phyloP scores from a whole-genome alignment of 2,329 filamentous ascomycete species.

The Didymella pomorum region DNA sequence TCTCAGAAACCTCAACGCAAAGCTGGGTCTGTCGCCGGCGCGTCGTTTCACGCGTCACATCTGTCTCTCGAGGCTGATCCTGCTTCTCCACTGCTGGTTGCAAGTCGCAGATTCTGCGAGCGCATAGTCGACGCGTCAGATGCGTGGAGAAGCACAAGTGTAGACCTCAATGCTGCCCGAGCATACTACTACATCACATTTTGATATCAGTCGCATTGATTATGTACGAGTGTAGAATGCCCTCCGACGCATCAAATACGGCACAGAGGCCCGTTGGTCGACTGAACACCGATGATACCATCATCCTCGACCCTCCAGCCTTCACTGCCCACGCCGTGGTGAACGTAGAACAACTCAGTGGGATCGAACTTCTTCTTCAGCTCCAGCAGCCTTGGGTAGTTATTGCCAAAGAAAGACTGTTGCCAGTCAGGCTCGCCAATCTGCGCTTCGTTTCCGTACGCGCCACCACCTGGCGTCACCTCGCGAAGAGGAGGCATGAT shows the following conservation, averaged over 20 bases:
- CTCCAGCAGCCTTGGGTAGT: slow-evolving; percentile 37
- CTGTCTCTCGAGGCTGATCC: background rate
- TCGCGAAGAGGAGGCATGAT: slow-evolving; percentile 38
- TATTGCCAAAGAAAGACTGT: slow-evolving; percentile 51
- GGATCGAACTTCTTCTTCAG: slow-evolving; percentile 46
- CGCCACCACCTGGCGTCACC: slow-evolving; percentile 38
- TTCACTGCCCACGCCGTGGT: slow-evolving; percentile 44
- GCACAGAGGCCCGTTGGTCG: slow-evolving; percentile 42
- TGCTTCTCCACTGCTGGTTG: background rate
- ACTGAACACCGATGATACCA: slow-evolving; percentile 41
- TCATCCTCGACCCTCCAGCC: slow-evolving; percentile 40
- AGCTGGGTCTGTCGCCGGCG: background rate
- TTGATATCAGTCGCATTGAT: background rate
- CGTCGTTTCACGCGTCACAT: slow-evolving; percentile 12
- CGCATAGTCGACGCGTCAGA: background rate
- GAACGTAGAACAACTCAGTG: slow-evolving; percentile 44
- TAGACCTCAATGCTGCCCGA: background rate
- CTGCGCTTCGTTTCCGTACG: slow-evolving; percentile 53
- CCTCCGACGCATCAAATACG: slow-evolving; percentile 24
- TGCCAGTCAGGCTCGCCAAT: slow-evolving; percentile 53
- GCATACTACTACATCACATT: background rate
- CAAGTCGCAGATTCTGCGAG: background rate
- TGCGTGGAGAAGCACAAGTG: background rate
- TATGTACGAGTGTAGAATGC: background rate
- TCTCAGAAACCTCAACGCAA: background rate